Conservation (phyloP, 2,329 filamentous ascomycete species). For the Huntiella moniliformis region DNA sequence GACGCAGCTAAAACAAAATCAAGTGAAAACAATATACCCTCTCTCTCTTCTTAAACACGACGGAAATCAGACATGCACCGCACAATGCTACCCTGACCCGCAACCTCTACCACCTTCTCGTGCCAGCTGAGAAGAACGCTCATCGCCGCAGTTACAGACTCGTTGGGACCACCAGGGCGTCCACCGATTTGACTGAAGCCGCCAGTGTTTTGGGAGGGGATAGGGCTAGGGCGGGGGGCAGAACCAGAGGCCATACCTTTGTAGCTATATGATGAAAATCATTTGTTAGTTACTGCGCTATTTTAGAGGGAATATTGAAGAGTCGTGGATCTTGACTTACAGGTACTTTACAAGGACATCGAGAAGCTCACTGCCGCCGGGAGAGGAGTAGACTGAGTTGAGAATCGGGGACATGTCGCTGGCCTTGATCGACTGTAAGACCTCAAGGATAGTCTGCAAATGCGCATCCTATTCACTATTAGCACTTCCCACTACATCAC, state of each 20-base stretch:
- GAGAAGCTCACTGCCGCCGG: slow-evolving; percentile 65
- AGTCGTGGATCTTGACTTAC: slow-evolving; percentile 30
- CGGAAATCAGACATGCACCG: slow-evolving; percentile 93
- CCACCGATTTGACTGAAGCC: slow-evolving; percentile 67
- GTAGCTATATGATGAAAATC: slow-evolving; percentile 36
- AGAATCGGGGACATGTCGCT: slow-evolving; percentile 87
- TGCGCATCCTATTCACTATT: slow-evolving; percentile 49
- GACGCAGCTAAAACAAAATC: too few relatives aligned
- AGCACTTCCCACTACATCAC: too few relatives aligned
- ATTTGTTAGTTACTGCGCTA: neutral
- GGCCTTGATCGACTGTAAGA: slow-evolving; percentile 88
- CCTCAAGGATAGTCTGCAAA: slow-evolving; percentile 73
- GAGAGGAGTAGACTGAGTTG: slow-evolving; percentile 56
- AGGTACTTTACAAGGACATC: slow-evolving; percentile 97
- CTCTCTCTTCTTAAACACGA: slow-evolving; percentile 30
- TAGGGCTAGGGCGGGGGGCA: slow-evolving; percentile 21
- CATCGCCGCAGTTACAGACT: slow-evolving; percentile 73
- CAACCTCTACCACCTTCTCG: slow-evolving; percentile 91
- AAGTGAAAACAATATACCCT: too few relatives aligned
- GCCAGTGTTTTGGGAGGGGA: slow-evolving; percentile 55
- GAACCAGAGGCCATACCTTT: slow-evolving; percentile 59
- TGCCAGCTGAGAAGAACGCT: slow-evolving; percentile 96
- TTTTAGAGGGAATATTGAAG: neutral
- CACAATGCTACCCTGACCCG: slow-evolving; percentile 77
- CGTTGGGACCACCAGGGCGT: slow-evolving; percentile 33